These are phyloP conservation scores for Pichia thaimueangensis DNA, from an alignment of 805 yeast species.

Conservation along the genomic window DNA sequence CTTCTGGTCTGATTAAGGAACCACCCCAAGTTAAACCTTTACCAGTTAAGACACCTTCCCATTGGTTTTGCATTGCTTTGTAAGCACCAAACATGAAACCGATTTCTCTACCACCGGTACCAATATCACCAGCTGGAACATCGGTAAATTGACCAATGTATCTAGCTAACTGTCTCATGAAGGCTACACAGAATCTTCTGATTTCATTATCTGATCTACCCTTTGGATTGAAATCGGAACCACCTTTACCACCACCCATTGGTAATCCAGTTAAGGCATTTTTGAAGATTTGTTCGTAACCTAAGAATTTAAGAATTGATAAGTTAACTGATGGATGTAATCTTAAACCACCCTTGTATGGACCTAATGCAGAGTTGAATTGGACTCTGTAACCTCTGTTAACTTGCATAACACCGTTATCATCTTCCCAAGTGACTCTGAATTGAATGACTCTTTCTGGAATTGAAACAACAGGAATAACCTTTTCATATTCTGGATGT, in stretches of 20 bases:
- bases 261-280: constrained; percentile 94
- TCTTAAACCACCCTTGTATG: constrained; percentile 98
- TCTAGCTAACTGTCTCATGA: constrained; percentile 92
- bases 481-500: constrained; percentile 86
- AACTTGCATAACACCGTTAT: constrained; percentile 83
- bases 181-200: constrained; percentile 92
- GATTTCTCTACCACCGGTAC: constrained; percentile 95
- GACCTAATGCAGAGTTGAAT: constrained; percentile 97
- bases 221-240: constrained; percentile 96
- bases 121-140: constrained; percentile 99
- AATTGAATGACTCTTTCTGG: constrained; percentile 96
- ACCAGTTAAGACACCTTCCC: constrained; percentile 98
- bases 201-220: constrained; percentile 89
- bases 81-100: constrained; percentile 96
- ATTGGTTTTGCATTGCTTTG: constrained; percentile 83
- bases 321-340: constrained; percentile 96
- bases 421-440: constrained; percentile 98
- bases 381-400: constrained; percentile 98
- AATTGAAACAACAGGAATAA: constrained; percentile 81
- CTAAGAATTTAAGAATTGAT: constrained; percentile 91
- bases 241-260: constrained; percentile 99
- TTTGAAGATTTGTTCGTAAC: constrained; percentile 97
- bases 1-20: constrained; percentile 97
- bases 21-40: constrained; percentile 99
- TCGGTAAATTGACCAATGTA: constrained; percentile 97